A percentile compares a stretch with the other conserved stretches of the same genome.
phyloP scores from a whole-genome alignment of 441 rosid species.

The Populus tomentosa region DNA sequence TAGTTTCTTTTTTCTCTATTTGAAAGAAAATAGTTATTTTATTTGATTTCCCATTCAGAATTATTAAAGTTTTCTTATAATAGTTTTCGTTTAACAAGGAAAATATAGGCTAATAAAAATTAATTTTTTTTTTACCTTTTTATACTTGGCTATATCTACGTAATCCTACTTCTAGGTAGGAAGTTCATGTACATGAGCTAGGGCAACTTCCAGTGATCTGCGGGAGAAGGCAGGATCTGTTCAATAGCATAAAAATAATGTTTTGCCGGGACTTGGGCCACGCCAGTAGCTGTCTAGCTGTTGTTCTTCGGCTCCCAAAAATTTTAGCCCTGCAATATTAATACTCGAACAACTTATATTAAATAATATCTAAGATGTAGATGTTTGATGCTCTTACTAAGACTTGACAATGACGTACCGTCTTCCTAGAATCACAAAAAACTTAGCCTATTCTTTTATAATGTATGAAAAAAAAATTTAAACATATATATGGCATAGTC shows the following conservation, averaged over 20 bases:
- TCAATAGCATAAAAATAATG: neutral
- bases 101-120: too few relatives aligned
- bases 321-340: neutral
- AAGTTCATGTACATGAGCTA: conserved; percentile 26
- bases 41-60: too few relatives aligned
- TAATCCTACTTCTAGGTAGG: neutral
- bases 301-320: neutral
- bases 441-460: neutral
- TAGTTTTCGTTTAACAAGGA: too few relatives aligned
- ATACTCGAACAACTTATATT: too few relatives aligned
- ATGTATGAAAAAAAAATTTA: too few relatives aligned
- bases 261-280: conserved; percentile 18
- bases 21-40: too few relatives aligned
- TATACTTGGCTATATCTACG: neutral
- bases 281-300: neutral
- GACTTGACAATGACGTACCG: neutral
- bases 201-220: conserved; percentile 25
- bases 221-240: conserved; percentile 31
- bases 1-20: too few relatives aligned
- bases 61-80: too few relatives aligned
- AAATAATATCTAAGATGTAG: neutral
- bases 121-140: too few relatives aligned
- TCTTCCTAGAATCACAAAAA: neutral
- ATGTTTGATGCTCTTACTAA: too few relatives aligned
- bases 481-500: too few relatives aligned